Evolutionary conservation across 1,284 basidiomycete species (phyloP).

Genomic region (Cystobasidium slooffiae): DNA sequence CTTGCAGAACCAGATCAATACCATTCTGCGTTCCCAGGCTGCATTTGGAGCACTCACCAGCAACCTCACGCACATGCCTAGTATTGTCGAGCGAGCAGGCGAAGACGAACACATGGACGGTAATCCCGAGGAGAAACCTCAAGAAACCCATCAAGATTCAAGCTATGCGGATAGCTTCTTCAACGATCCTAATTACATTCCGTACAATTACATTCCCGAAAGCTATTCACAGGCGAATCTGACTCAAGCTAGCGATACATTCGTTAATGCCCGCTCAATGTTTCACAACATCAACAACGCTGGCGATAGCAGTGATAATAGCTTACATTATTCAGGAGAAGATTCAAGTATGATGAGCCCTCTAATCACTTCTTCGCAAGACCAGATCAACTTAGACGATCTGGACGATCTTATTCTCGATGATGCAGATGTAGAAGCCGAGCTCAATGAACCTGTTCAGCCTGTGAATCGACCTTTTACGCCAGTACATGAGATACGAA

Average conservation of each 20-base stretch:
- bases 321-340: not conserved
- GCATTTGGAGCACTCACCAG: constrained; percentile 4
- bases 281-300: not conserved
- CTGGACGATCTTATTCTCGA: constrained; percentile 10
- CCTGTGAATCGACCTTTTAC: not conserved
- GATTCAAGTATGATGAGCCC: not conserved
- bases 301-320: not conserved
- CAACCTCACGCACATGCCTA: not conserved
- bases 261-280: not conserved
- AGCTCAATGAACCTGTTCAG: constrained; percentile 5
- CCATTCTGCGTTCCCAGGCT: not conserved
- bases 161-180: not conserved
- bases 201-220: constrained; percentile 3
- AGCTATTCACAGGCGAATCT: not conserved
- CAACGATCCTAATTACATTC: constrained; percentile 11
- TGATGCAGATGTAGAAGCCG: constrained; percentile 9
- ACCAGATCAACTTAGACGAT: not conserved
- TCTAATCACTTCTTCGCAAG: not conserved
- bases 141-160: not conserved
- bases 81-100: too few species aligned
- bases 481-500: not conserved
- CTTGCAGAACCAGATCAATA: not conserved
- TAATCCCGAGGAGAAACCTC: not conserved
- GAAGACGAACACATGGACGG: not conserved
- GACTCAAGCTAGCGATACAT: not conserved